Conservation (phyloP, 176 grass and related monocot genomes). For the Aegilops tauschii region DNA sequence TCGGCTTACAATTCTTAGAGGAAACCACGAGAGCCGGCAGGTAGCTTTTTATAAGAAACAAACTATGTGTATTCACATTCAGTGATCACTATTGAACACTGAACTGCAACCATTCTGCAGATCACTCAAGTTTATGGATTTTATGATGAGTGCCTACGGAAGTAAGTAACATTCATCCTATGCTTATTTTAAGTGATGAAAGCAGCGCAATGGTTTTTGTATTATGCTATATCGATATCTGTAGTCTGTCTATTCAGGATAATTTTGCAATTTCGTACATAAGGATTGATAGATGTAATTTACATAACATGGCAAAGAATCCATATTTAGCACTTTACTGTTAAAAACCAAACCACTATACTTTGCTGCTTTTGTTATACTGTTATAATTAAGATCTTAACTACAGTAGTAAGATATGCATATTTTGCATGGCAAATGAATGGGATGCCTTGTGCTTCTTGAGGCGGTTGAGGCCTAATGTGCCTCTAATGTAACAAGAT, state of each 20-base stretch:
- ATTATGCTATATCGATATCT: background rate
- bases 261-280: background rate
- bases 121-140: constrained; percentile 86
- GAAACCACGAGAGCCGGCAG: constrained; percentile 75
- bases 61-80: background rate
- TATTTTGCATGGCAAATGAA: background rate
- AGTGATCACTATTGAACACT: background rate
- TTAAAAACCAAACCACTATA: background rate
- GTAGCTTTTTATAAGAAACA: constrained; percentile 18
- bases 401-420: background rate
- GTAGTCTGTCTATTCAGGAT: background rate
- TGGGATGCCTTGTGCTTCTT: background rate
- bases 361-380: background rate
- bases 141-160: constrained; percentile 69
- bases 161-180: constrained; percentile 37
- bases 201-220: background rate
- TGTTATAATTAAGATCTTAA: background rate
- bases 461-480: background rate
- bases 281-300: background rate
- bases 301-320: background rate
- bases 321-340: background rate
- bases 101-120: constrained; percentile 29
- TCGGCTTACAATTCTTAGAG: constrained; percentile 75
- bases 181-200: background rate
- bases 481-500: background rate